phyloP scores from a whole-genome alignment of 805 yeast species.

The Cyberlindnera maritima region DNA sequence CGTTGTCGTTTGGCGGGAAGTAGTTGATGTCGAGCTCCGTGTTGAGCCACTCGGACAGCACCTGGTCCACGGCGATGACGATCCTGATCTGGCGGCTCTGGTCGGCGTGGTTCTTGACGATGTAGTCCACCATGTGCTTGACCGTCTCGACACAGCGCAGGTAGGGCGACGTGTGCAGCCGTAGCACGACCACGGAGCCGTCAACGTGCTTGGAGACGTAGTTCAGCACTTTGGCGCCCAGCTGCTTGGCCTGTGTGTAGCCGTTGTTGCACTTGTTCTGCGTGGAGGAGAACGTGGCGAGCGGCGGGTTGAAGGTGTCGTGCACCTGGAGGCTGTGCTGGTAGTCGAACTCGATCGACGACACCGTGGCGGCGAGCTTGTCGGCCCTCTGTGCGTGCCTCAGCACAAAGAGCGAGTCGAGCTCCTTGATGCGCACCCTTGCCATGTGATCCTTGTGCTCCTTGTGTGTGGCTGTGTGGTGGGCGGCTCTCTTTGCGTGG shows the following conservation, averaged over 20 bases:
- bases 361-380: conserved; percentile 27
- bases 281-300: conserved; percentile 28
- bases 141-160: conserved; percentile 42
- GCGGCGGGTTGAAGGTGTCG: conserved; percentile 27
- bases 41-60: conserved; percentile 42
- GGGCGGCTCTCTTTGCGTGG: no score
- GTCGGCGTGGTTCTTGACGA: conserved; percentile 20
- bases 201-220: conserved; percentile 21
- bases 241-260: conserved; percentile 24
- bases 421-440: not conserved
- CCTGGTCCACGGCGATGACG: conserved; percentile 39
- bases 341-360: conserved; percentile 24
- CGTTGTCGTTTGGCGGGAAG: conserved; percentile 45
- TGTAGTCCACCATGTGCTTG: conserved; percentile 24
- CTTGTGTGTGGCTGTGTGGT: no score
- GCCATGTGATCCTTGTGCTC: no score
- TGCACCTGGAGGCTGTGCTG: conserved; percentile 9
- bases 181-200: conserved; percentile 15
- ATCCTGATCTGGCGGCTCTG: conserved; percentile 11
- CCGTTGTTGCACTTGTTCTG: conserved; percentile 29
- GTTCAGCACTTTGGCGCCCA: conserved; percentile 23
- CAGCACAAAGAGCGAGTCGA: conserved; percentile 28
- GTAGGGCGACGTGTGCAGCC: conserved; percentile 41
- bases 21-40: conserved; percentile 37
- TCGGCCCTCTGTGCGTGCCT: conserved; percentile 30